Conservation (phyloP, 2,329 filamentous ascomycete genomes). For the Aureobasidium zeae region DNA sequence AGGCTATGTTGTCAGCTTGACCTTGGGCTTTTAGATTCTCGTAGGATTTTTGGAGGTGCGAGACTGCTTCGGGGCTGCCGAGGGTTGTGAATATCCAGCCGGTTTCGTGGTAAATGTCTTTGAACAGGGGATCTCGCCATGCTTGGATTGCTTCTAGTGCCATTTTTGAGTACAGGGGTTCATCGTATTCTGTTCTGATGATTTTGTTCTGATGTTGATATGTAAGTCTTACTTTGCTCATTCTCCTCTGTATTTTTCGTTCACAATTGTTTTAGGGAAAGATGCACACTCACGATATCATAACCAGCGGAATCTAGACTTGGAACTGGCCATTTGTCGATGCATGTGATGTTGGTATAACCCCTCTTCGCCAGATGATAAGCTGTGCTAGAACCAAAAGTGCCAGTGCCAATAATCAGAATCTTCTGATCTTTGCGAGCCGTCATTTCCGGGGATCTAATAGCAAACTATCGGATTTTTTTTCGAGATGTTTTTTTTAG, state of each 20-base stretch:
- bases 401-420: conserved; percentile 50
- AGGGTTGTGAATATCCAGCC: conserved; percentile 27
- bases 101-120: conserved; percentile 35
- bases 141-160: conserved; percentile 19
- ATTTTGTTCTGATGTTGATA: conserved; percentile 22
- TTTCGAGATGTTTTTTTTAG: too few species aligned
- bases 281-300: conserved; percentile 1
- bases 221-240: conserved; percentile 13
- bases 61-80: conserved; percentile 17
- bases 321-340: conserved; percentile 15
- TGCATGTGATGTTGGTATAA: conserved; percentile 14
- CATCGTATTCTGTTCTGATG: conserved; percentile 20
- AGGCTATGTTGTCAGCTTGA: conserved; percentile 29
- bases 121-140: conserved; percentile 18
- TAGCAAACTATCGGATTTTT: too few species aligned
- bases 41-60: conserved; percentile 17
- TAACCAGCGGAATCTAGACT: conserved; percentile 10
- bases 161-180: conserved; percentile 19
- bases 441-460: too few species aligned
- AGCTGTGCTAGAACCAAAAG: conserved; percentile 13
- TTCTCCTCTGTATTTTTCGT: too few species aligned
- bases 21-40: conserved; percentile 37
- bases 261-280: too few species aligned
- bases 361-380: conserved; percentile 15
- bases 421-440: conserved; percentile 19